Percentiles rank a stretch among this genome's conserved stretches.
Evolutionary conservation across 2,329 filamentous ascomycete genomes (phyloP).

Genomic region (Cladosporium sphaerospermum): DNA sequence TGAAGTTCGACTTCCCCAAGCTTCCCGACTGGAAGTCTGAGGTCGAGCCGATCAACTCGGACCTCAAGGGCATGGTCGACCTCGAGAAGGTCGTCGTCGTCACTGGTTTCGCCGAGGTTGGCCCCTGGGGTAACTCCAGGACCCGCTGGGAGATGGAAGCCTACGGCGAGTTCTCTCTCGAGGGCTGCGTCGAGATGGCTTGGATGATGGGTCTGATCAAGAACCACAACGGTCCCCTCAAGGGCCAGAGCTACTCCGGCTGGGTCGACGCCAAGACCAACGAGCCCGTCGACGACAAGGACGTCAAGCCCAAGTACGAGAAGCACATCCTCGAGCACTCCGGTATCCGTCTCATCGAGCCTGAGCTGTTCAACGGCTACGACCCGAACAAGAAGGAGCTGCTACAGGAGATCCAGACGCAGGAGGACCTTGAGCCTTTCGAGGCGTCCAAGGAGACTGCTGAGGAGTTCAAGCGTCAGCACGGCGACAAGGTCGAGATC

Average conservation of each 20-base stretch:
- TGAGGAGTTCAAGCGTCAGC: slow-evolving; percentile 93
- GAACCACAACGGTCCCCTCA: slow-evolving; percentile 93
- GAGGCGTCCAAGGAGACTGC: slow-evolving; percentile 96
- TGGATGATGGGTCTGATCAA: slow-evolving; percentile 99
- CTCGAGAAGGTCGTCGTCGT: slow-evolving; percentile 97
- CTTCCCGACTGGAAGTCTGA: slow-evolving; percentile 90
- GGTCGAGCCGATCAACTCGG: slow-evolving; percentile 77
- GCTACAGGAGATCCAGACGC: slow-evolving; percentile 93
- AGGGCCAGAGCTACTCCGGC: slow-evolving; percentile 92
- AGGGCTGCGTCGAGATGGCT: slow-evolving; percentile 98
- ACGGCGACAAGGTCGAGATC: slow-evolving; percentile 94
- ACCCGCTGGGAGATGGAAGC: slow-evolving; percentile 99
- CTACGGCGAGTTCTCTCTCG: slow-evolving; percentile 89
- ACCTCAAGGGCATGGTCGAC: slow-evolving; percentile 96
- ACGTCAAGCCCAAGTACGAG: slow-evolving; percentile 96
- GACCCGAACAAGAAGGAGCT: slow-evolving; percentile 98
- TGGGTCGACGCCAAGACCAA: slow-evolving; percentile 94
- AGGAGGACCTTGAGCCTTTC: slow-evolving; percentile 95
- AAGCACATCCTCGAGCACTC: slow-evolving; percentile 93
- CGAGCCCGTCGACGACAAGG: slow-evolving; percentile 95
- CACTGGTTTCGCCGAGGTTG: slow-evolving; percentile 91
- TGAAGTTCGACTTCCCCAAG: slow-evolving; percentile 92
- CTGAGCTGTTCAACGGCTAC: slow-evolving; percentile 92
- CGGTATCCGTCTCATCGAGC: slow-evolving; percentile 95
- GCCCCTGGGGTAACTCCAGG: slow-evolving; percentile 96